Conservation (phyloP, 2,329 filamentous ascomycete genomes). For the Dactylellina parvicollis region DNA sequence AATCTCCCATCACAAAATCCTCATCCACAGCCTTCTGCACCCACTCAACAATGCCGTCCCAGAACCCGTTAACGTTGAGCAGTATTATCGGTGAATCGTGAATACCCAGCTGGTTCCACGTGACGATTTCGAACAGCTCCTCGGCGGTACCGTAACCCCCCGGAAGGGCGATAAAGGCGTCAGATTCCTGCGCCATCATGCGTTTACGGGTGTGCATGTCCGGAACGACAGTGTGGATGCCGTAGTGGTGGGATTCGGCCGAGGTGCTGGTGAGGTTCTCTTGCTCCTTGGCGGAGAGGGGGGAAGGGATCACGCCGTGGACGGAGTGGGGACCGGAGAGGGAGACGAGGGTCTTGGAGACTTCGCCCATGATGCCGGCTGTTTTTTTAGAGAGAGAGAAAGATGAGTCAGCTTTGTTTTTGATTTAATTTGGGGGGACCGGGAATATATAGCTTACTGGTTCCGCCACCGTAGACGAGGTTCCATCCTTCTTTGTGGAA, state of each 20-base stretch:
- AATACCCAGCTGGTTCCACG: constrained; percentile 97
- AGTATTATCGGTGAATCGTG: constrained; percentile 82
- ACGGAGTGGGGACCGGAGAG: constrained; percentile 78
- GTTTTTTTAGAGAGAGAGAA: background rate
- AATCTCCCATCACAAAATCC: constrained; percentile 78
- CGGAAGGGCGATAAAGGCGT: constrained; percentile 84
- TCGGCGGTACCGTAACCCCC: constrained; percentile 96
- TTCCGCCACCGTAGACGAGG: constrained; percentile 94
- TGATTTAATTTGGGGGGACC: background rate
- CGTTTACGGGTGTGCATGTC: constrained; percentile 98
- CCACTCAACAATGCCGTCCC: constrained; percentile 86
- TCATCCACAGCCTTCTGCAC: constrained; percentile 77
- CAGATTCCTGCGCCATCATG: constrained; percentile 89
- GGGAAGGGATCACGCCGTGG: constrained; percentile 91
- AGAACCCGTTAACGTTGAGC: constrained; percentile 89
- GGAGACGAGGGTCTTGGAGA: constrained; percentile 84
- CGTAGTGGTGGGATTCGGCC: constrained; percentile 69
- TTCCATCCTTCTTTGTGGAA: constrained; percentile 81
- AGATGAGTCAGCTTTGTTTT: constrained; percentile 3
- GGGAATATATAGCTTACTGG: constrained; percentile 60
- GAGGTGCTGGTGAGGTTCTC: constrained; percentile 72
- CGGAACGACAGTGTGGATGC: constrained; percentile 83
- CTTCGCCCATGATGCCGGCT: constrained; percentile 92
- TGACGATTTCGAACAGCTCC: constrained; percentile 89
- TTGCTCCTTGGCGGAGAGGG: constrained; percentile 81